Percentiles rank a stretch among this genome's conserved stretches.
Conservation (phyloP, 768 basidiomycete species). For the Termitomyces sp. region DNA sequence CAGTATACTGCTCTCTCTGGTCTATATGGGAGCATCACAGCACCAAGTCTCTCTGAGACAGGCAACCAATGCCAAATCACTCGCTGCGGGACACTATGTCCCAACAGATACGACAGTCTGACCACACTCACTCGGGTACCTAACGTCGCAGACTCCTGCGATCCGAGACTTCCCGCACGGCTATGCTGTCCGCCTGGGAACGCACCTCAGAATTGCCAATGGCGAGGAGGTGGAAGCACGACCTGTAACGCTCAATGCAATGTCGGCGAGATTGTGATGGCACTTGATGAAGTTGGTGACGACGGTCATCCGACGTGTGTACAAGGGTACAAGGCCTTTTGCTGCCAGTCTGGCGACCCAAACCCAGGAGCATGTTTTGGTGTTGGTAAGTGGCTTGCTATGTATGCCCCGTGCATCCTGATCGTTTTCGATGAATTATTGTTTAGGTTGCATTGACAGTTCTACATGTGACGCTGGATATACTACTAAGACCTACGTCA, state of each 20-base stretch:
- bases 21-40: not conserved
- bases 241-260: not conserved
- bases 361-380: not conserved
- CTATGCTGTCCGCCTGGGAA: not conserved
- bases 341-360: not conserved
- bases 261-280: not conserved
- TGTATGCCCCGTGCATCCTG: not conserved
- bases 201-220: not conserved
- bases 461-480: not conserved
- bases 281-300: not conserved
- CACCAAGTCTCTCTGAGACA: slow-evolving; percentile 1
- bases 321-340: not conserved
- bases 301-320: not conserved
- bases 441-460: not conserved
- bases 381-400: not conserved
- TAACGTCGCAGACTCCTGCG: not conserved
- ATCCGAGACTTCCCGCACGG: not conserved
- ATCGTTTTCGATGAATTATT: not conserved
- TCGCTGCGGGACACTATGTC: not conserved
- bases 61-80: not conserved
- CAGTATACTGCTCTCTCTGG: slow-evolving; percentile 2
- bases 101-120: not conserved
- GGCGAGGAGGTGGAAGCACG: slow-evolving; percentile 1
- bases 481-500: not conserved
- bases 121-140: not conserved